phyloP scores from a whole-genome alignment of 2,329 filamentous ascomycete genomes.

The Hymenoscyphus fructigenus region DNA sequence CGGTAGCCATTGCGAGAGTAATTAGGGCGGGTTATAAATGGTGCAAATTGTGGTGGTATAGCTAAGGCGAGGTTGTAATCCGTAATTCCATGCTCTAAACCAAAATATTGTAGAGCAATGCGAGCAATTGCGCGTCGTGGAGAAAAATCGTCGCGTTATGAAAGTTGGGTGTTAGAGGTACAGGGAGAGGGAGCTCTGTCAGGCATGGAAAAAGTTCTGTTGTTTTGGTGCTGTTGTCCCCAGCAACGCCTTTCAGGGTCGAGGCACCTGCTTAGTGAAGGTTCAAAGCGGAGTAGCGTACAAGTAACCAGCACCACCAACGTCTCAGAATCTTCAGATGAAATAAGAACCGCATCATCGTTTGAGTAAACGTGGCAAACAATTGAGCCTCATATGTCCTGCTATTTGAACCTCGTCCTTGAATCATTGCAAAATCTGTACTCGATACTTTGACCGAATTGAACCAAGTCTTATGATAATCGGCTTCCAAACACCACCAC shows the following conservation, averaged over 20 bases:
- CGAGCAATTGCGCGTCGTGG: slow-evolving; percentile 31
- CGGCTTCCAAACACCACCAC: background rate
- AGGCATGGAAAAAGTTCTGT: background rate
- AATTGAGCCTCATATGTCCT: background rate
- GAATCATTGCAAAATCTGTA: background rate
- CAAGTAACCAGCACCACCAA: background rate
- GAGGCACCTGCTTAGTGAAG: background rate
- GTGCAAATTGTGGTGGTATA: slow-evolving; percentile 14
- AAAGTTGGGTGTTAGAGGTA: slow-evolving; percentile 7
- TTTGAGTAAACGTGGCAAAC: background rate
- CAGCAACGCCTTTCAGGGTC: background rate
- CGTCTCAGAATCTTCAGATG: slow-evolving; percentile 3
- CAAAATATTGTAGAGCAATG: slow-evolving; percentile 20
- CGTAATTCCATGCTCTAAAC: slow-evolving; percentile 30
- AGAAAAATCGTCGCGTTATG: slow-evolving; percentile 29
- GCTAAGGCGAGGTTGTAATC: slow-evolving; percentile 21
- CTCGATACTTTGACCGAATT: background rate
- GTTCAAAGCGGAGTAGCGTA: background rate
- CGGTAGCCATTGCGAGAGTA: slow-evolving; percentile 46
- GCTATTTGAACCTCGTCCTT: background rate
- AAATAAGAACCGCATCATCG: slow-evolving; percentile 6
- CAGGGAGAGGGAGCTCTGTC: background rate
- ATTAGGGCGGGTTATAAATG: slow-evolving; percentile 15
- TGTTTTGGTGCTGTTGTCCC: background rate
- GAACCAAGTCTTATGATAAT: background rate